Evolutionary conservation across 129 eudicot genomes (phyloP), one percentile per base, ranked within the genome.

Genomic region (Cynara cardunculus): DNA sequence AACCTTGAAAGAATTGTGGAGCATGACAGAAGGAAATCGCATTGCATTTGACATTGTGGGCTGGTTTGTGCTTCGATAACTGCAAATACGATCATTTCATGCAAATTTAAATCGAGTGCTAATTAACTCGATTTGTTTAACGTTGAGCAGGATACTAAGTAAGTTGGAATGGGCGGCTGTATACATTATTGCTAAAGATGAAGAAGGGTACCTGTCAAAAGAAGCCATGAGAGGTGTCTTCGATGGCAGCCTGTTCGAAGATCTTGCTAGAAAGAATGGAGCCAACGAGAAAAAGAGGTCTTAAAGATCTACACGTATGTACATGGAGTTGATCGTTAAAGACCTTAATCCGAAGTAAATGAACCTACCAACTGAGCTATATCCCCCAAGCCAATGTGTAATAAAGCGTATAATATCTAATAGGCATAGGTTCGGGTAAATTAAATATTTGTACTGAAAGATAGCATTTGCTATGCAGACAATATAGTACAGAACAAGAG

Each of bases 1-100:
- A 53, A 82, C 89, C 18, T 73, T 74, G 22, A 37, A 70, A 75
- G 88, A 88, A 78, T 7, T 88, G 49, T 88, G 87, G 88, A 64
- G 32, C 75, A 85, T 88, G 91, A 88, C 89, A 0, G 88, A 85
- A 65, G 85, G 85, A 21, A 82, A 85, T 62, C 74, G 87, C 18
- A 74, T 59, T 14, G 80, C 89, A 9, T 75, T 37, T 12, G 89
- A 88, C 62, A 8, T 80, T 0, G 53, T 88, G 80, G 91, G 89
- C 53, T 74, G 86, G 89, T 86, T 25, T 5, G 78, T 81, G 34
- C 24, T 62, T 62, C 26, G 4, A 5, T 5, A 16, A 18, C 22
- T 18, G 10, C 24, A 56, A 56, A 56, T 56, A 56, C 65, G 10
- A 56, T 56, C 24, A 56, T 56, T 56, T 56, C 65, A 18, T n/a